phyloP scores from a whole-genome alignment of 2,329 filamentous ascomycete genomes.

The Aspergillus pseudotamarii region DNA sequence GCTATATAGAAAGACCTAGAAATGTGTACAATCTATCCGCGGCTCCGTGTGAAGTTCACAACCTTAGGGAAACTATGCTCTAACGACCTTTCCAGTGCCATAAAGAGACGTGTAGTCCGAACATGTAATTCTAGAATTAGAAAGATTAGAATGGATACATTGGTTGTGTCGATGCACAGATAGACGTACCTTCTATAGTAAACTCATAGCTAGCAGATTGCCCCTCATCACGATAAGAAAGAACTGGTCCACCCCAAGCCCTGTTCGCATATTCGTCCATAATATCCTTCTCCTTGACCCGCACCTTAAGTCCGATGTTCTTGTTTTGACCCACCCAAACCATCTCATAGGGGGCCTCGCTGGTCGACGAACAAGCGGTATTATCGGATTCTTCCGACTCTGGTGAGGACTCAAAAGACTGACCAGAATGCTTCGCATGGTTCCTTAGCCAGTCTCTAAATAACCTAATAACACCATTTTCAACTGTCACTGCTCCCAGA shows the following conservation, averaged over 20 bases:
- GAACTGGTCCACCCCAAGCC: conserved; percentile 45
- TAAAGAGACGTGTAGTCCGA: conserved; percentile 63
- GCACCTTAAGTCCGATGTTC: conserved; percentile 70
- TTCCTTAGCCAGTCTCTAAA: conserved; percentile 72
- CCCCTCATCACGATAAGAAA: conserved; percentile 64
- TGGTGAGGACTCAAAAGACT: background rate
- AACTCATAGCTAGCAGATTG: conserved; percentile 70
- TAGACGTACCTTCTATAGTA: conserved; percentile 67
- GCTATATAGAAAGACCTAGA: no score
- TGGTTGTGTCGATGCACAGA: background rate
- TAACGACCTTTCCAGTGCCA: conserved; percentile 67
- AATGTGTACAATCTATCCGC: conserved; percentile 1
- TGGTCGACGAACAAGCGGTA: background rate
- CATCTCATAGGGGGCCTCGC: conserved; percentile 42
- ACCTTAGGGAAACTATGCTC: conserved; percentile 65
- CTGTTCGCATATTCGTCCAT: conserved; percentile 40
- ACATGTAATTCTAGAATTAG: conserved; percentile 64
- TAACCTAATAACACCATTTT: conserved; percentile 69
- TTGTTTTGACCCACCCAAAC: conserved; percentile 69
- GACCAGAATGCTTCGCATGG: conserved; percentile 28
- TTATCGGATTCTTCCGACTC: background rate
- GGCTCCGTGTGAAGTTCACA: conserved; percentile 45
- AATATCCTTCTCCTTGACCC: conserved; percentile 58
- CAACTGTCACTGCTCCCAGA: conserved; percentile 65
- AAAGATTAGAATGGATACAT: background rate